Evolutionary conservation across 1,284 basidiomycete species (phyloP), one percentile per base, ranked within the genome.

Genomic region (Heterobasidion irregulare): DNA sequence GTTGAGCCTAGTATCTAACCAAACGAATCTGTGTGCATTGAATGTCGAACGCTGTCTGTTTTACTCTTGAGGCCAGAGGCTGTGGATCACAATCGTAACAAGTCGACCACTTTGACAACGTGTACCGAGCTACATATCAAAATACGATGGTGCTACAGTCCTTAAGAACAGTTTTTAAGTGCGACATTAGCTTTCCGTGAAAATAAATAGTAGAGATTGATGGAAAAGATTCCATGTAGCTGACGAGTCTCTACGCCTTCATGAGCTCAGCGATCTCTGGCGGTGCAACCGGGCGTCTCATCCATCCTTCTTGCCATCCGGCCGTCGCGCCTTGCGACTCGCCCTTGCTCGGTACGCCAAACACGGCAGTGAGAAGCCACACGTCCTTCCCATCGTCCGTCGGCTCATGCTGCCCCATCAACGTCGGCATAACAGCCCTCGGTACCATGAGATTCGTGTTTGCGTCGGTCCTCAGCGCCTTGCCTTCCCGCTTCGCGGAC

Each of bases 381-480:
- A 74, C 68, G 57, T 78, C 74, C 45, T 64, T 62, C 10, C 68
- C 68, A 6, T 71, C 68, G 1, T 71, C 62, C 33, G 68, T 67
- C 56, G 83, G 74, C n/a, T 10, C 38, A n/a, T 41, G 38, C 43
- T 75, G 73, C 2, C 74, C 81, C 57, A 79, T 58, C 41, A 89
- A 72, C 34, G 82, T 85, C 4, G 86, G 86, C 57, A 89, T 66
- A 12, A 88, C 78, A 35, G 84, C 82, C 26, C 88, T 72, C 5
- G 86, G 76, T 41, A 82, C 82, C 61, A 89, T 80, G 63, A 89
- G 66, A 64, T 87, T 89, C 35, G 86, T 78, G 67, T 89, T 89
- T 33, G 86, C 82, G 65, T 89, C 86, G 19, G 79, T 81, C 49
- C 87, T 75, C 32, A 89, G 66, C n/a, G 80, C 78, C 57, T 68